phyloP scores from a whole-genome alignment of 2,329 filamentous ascomycete species.

The Scopulariopsis brevicaulis region DNA sequence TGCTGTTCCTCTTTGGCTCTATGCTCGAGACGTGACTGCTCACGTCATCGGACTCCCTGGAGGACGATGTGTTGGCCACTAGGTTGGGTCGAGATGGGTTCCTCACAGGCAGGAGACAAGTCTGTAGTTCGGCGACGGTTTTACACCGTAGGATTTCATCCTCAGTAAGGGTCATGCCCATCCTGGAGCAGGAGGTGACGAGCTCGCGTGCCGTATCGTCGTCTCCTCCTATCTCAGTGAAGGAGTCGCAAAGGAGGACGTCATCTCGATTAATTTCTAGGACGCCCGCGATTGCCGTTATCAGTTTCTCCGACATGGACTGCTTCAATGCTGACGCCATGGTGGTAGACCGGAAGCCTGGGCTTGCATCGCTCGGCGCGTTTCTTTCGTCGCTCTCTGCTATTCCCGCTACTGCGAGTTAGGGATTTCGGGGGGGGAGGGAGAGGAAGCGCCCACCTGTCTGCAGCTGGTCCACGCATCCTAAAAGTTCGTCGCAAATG shows the following conservation, averaged over 20 bases:
- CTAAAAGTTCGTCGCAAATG: too few species aligned
- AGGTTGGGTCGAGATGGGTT: neutral
- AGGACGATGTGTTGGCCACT: conserved; percentile 3
- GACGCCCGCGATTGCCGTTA: conserved; percentile 22
- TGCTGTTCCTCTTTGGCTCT: conserved; percentile 7
- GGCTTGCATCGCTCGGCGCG: too few species aligned
- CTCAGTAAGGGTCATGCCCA: conserved; percentile 21
- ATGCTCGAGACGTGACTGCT: conserved; percentile 8
- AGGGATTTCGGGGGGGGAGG: too few species aligned
- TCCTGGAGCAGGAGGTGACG: conserved; percentile 19
- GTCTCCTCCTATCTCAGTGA: conserved; percentile 30
- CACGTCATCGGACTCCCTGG: conserved; percentile 4
- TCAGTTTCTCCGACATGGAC: conserved; percentile 17
- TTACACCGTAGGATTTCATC: conserved; percentile 29
- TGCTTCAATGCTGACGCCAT: conserved; percentile 7
- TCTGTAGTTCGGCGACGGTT: conserved; percentile 32
- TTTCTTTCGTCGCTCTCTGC: too few species aligned
- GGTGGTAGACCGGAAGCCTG: too few species aligned
- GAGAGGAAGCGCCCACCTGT: too few species aligned
- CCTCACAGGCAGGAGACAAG: conserved; percentile 19
- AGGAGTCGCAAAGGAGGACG: conserved; percentile 27
- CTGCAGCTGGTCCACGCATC: too few species aligned
- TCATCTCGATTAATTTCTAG: conserved; percentile 19
- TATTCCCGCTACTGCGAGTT: too few species aligned
- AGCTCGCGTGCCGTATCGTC: conserved; percentile 20